Base-by-base conservation (phyloP, 78 protist species). In the Acrasis kona region DNA sequence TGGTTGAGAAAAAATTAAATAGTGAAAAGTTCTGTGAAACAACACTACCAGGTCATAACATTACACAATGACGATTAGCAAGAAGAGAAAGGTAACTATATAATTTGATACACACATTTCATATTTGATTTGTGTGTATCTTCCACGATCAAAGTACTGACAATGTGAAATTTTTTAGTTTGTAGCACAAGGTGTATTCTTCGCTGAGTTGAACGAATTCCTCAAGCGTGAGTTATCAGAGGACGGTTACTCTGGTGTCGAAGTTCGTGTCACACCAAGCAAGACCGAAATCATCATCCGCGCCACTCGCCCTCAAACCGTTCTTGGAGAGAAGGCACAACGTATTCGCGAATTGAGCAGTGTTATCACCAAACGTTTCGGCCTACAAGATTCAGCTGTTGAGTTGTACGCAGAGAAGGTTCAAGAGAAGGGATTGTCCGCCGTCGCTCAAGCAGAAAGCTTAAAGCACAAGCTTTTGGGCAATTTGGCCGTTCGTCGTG, bases 371-470 rank as follows among this genome's bases (percentile, higher is more conserved):
- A 94, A 98, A 97, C 86, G 99, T 30, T 98, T 94, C 87, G 72
- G 76, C 41, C 94, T 96, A 87, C 39, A 79, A 12, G 98, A 92
- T 78, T 90, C 87, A 58, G 35, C 86, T 71, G 89, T 98, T 10
- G 90, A 79, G 74, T 87, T 98, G 64, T 93, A 66, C 86, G 99
- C 98, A 41, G 96, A 95, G 83, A 83, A 88, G 65, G 98, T 98
- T 66, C 61, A 29, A 74, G 90, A 89, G 90, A 95, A 99, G 42
- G 98, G 98, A 28, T 96, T 98, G 41, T 97, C 94, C 64, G 99
- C 99, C 42, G 79, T 92, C 19, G 98, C 99, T 61, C 99, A 97
- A 88, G 95, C 97, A 76, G 99, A 98, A 89, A 93, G 98, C 35
- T 91, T 98, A 76, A 83, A 92, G 36, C 86, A 61, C 91, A 95